These are phyloP conservation scores for Syncephalastrum monosporum DNA, from an alignment of 371 early-diverging fungal genomes.

Conservation along the genomic window DNA sequence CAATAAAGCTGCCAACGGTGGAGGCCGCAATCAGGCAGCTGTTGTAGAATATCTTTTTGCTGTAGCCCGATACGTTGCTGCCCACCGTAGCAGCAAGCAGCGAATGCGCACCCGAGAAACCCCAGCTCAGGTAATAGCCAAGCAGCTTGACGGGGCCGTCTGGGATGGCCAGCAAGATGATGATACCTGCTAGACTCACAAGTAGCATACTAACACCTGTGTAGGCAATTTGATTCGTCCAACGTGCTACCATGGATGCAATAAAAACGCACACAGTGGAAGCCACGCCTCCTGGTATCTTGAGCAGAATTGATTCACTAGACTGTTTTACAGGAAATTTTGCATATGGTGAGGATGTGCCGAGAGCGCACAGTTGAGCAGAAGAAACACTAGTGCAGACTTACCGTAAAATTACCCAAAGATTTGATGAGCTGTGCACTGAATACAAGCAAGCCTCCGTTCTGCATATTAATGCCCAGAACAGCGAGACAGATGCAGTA, in stretches of 20 bases:
- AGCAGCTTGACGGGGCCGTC: constrained; percentile 5
- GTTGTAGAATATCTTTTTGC: constrained; percentile 18
- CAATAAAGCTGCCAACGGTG: constrained; percentile 17
- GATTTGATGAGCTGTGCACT: constrained; percentile 30
- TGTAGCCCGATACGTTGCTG: constrained; percentile 13
- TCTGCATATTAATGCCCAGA: constrained; percentile 22
- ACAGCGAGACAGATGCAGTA: constrained; percentile 22
- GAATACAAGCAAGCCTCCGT: constrained; percentile 36
- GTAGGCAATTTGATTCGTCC: neutral
- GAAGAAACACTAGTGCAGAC: neutral
- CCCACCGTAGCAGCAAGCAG: constrained; percentile 9
- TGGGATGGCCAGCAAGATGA: constrained; percentile 7
- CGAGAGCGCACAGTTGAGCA: neutral
- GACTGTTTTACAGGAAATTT: neutral
- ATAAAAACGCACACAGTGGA: constrained; percentile 16
- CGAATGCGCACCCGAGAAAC: constrained; percentile 7
- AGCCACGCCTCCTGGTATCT: constrained; percentile 23
- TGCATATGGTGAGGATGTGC: too few species aligned
- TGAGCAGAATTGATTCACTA: constrained; percentile 29
- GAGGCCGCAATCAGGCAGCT: neutral
- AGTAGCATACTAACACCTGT: constrained; percentile 1
- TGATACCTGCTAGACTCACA: neutral
- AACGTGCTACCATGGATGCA: neutral
- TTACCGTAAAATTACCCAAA: constrained; percentile 37
- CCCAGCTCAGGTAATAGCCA: constrained; percentile 8